These are phyloP conservation scores for Colletotrichum aenigma DNA, from an alignment of 2,329 filamentous ascomycete species.

Conservation along the genomic window DNA sequence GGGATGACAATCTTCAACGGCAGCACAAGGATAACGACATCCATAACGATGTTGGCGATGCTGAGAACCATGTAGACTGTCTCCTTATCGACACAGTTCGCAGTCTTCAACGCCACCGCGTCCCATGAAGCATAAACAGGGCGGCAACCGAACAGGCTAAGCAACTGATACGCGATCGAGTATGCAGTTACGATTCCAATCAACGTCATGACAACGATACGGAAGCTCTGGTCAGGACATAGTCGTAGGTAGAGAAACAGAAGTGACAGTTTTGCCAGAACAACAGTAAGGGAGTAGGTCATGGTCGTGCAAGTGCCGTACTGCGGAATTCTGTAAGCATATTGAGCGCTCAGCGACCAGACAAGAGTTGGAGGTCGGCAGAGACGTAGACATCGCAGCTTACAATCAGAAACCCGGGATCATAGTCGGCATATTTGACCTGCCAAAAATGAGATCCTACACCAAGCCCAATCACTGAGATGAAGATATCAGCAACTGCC, in stretches of 20 bases:
- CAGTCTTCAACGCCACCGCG: neutral
- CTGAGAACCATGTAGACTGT: neutral
- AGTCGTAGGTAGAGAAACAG: conserved; percentile 4
- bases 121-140: neutral
- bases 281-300: conserved; percentile 47
- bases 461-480: neutral
- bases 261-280: conserved; percentile 21
- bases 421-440: neutral
- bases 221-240: conserved; percentile 29
- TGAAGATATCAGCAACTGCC: neutral
- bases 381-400: neutral
- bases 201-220: conserved; percentile 30
- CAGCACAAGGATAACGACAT: neutral
- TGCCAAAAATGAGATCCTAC: neutral
- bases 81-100: neutral
- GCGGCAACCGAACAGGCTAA: conserved; percentile 25
- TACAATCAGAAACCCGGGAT: neutral
- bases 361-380: neutral
- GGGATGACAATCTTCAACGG: neutral
- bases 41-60: neutral
- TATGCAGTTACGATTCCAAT: conserved; percentile 31
- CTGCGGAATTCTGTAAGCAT: neutral
- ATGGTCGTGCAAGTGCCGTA: conserved; percentile 24
- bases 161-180: conserved; percentile 29
- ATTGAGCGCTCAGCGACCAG: neutral